Evolutionary conservation across 2,329 filamentous ascomycete genomes (phyloP).

Genomic region (Hypoxylon sp.): DNA sequence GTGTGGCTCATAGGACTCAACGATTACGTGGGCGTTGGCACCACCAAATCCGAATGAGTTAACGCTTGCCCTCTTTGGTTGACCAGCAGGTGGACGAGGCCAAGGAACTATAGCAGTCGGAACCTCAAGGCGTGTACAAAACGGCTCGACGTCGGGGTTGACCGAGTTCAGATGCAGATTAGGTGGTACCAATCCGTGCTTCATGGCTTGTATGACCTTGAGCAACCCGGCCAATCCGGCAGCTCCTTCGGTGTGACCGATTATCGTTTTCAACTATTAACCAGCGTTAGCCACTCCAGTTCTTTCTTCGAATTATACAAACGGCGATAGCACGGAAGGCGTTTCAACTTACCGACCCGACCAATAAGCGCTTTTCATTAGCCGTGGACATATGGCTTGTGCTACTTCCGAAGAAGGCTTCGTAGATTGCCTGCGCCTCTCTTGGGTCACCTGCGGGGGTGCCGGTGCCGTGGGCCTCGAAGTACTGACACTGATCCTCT

Average conservation of each 20-base stretch:
- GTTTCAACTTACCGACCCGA: slow-evolving; percentile 52
- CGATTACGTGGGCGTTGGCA: slow-evolving; percentile 59
- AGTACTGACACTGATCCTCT: slow-evolving; percentile 60
- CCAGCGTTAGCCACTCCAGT: not conserved
- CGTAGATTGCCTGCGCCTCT: slow-evolving; percentile 60
- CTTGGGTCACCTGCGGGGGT: slow-evolving; percentile 58
- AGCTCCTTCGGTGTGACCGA: slow-evolving; percentile 65
- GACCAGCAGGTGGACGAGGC: slow-evolving; percentile 53
- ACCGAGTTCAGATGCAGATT: slow-evolving; percentile 60
- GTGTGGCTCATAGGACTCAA: slow-evolving; percentile 56
- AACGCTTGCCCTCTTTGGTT: slow-evolving; percentile 58
- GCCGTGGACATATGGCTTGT: slow-evolving; percentile 13
- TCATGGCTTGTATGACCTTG: slow-evolving; percentile 59
- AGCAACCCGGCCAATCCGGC: slow-evolving; percentile 64
- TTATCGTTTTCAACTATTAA: slow-evolving; percentile 60
- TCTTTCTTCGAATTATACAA: not conserved
- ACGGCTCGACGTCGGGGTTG: slow-evolving; percentile 58
- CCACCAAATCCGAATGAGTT: slow-evolving; percentile 63
- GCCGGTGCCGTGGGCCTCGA: slow-evolving; percentile 62
- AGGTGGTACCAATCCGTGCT: slow-evolving; percentile 56
- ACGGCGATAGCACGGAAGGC: not conserved
- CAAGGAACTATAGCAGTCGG: slow-evolving; percentile 53
- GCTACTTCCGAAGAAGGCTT: slow-evolving; percentile 55
- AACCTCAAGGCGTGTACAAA: slow-evolving; percentile 53
- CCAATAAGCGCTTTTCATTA: slow-evolving; percentile 50